Conservation (phyloP, 2,329 filamentous ascomycete species). For the Diplodia scrobiculata region DNA sequence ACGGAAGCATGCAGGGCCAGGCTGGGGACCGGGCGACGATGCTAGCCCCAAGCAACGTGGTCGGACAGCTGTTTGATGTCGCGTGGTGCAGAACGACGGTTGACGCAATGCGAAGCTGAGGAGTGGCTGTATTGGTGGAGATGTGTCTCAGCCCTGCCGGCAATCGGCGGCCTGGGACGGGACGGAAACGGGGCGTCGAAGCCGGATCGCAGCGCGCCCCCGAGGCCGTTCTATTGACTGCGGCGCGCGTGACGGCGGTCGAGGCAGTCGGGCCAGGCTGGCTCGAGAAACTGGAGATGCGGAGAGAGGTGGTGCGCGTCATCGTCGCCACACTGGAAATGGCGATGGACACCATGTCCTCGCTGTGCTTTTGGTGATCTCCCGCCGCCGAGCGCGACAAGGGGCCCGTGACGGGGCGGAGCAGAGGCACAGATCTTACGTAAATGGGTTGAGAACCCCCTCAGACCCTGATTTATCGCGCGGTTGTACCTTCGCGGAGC, state of each 20-base stretch:
- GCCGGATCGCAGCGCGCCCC: not conserved
- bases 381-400: conserved; percentile 9
- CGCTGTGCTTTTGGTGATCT: conserved; percentile 6
- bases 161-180: not conserved
- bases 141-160: conserved; percentile 26
- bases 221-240: not conserved
- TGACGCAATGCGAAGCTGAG: conserved; percentile 19
- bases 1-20: not conserved
- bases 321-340: conserved; percentile 1
- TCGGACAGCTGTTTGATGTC: not conserved
- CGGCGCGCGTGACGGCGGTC: not conserved
- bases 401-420: conserved; percentile 14
- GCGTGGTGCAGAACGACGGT: not conserved
- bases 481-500: conserved; percentile 5
- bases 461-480: conserved; percentile 23
- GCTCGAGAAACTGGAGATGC: conserved; percentile 15
- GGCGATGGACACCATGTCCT: not conserved
- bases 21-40: conserved; percentile 18
- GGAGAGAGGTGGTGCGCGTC: conserved; percentile 17
- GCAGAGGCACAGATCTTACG: conserved; percentile 20
- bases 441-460: conserved; percentile 20
- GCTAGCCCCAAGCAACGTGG: conserved; percentile 14
- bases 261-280: not conserved
- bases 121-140: conserved; percentile 18
- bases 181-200: not conserved